Conservation (phyloP, 1,284 basidiomycete genomes). For the Heimioporus retisporus region DNA sequence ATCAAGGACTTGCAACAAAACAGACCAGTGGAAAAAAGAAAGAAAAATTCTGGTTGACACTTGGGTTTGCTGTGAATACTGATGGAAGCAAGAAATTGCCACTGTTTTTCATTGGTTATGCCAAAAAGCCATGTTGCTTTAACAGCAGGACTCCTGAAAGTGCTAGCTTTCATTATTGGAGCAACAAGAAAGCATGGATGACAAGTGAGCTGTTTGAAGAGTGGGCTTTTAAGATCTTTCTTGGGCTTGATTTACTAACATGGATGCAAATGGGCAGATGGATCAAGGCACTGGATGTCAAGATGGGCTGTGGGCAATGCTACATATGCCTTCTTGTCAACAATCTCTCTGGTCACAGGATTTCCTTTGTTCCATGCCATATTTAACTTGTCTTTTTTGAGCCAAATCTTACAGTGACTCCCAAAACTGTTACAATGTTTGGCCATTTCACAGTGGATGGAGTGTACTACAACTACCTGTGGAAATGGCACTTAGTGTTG, state of each 20-base stretch:
- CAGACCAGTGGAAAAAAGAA: no score
- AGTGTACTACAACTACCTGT: no score
- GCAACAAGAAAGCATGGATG: slow-evolving; percentile 39
- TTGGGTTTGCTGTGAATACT: no score
- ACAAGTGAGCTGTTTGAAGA: slow-evolving; percentile 19
- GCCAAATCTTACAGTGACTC: slow-evolving; percentile 26
- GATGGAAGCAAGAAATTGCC: slow-evolving; percentile 31
- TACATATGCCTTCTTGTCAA: slow-evolving; percentile 34
- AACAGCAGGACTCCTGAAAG: slow-evolving; percentile 24
- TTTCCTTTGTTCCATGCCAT: slow-evolving; percentile 20
- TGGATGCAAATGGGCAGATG: slow-evolving; percentile 20
- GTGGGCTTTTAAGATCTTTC: not conserved
- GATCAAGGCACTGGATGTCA: slow-evolving; percentile 23
- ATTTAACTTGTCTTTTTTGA: slow-evolving; percentile 29
- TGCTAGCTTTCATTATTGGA: slow-evolving; percentile 35
- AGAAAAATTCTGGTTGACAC: no score
- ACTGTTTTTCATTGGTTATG: slow-evolving; percentile 37
- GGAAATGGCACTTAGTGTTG: no score
- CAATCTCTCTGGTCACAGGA: slow-evolving; percentile 37
- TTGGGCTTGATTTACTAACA: not conserved
- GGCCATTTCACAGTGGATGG: no score
- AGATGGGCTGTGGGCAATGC: slow-evolving; percentile 22
- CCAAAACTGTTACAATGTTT: no score
- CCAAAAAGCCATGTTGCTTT: slow-evolving; percentile 33
- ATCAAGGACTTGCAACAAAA: no score